Evolutionary conservation across 163 green algal genomes (phyloP).

Genomic region (Chlamydomonas reinhardtii): DNA sequence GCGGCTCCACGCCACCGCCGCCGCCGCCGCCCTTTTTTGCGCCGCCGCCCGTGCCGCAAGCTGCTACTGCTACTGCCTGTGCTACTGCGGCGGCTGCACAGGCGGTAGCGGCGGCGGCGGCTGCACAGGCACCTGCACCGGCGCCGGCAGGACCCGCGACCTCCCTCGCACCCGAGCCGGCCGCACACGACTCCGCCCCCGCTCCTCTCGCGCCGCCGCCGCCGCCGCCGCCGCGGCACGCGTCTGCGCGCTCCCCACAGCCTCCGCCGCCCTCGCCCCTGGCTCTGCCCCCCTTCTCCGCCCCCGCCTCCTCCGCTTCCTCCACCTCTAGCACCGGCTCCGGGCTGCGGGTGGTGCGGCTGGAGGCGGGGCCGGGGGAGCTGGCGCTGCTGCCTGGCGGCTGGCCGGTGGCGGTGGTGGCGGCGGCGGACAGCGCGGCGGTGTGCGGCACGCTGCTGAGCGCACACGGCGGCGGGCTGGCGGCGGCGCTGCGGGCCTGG

Average conservation of each 20-base stretch:
- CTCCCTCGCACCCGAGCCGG: too few species aligned
- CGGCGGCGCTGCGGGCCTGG: constrained; percentile 24
- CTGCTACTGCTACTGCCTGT: too few species aligned
- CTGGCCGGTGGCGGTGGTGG: constrained; percentile 45
- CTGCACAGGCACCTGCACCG: too few species aligned
- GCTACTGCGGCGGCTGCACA: too few species aligned
- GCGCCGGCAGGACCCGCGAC: too few species aligned
- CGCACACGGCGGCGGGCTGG: constrained; percentile 8
- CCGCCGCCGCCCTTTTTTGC: too few species aligned
- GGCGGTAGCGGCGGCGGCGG: too few species aligned
- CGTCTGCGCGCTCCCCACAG: not conserved
- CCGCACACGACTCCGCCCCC: too few species aligned
- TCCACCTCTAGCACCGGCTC: not conserved
- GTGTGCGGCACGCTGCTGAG: constrained; percentile 43
- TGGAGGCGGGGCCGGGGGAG: constrained; percentile 35
- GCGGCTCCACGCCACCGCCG: too few species aligned
- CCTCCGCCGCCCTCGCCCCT: not conserved
- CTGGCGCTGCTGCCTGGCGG: constrained; percentile 48
- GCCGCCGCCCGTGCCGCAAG: too few species aligned
- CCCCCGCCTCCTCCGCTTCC: not conserved
- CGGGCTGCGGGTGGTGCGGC: constrained; percentile 4
- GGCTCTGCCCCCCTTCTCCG: not conserved
- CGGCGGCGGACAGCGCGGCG: constrained; percentile 26
- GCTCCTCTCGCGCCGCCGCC: too few species aligned
- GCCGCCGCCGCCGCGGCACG: not conserved